Evolutionary conservation across 495 filamentous ascomycete species (phyloP), one percentile per base, ranked within the genome.

Genomic region (Penicillium coffeae): DNA sequence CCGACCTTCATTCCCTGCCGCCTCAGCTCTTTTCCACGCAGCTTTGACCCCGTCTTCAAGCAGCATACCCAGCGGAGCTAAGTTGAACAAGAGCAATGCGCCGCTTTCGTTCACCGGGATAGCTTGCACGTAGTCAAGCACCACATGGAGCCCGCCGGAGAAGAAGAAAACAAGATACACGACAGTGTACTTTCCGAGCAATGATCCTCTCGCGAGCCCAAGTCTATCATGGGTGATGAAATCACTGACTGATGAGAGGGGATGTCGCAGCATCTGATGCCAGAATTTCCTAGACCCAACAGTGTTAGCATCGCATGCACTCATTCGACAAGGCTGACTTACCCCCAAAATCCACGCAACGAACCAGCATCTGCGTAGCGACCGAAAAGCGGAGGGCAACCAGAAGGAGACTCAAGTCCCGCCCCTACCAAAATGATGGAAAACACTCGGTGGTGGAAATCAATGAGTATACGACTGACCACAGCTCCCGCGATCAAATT

Each of bases 321-420:
- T 3, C 1, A 21, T 15, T 3, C 1, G 12, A n/a, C 16, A 18
- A 15, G 5, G 10, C 10, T 7, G 27, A 40, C 58, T 51, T 59
- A 70, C 67, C 59, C 62, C 62, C 63, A 69, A 42, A 63, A 62
- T 13, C 46, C 42, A 16, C 66, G 48, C 10, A 71, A 12, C 16
- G 59, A 66, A 44, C 67, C 65, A 8, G 63, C 64, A 33, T 69
- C 63, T 20, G 41, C 10, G 1, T 60, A 38, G 35, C 52, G 59
- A 19, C 69, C 71, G 33, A 62, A 72, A 10, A 67, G 38, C 9
- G 64, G 64, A 25, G 66, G 68, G 50, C 68, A 74, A 15, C 69
- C 55, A 36, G 58, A 48, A 2, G 62, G 54, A 10, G 48, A 52
- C 2, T 55, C 49, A 1, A 65, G 18, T 1, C 51, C 46, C 10